A percentile compares a stretch with the other conserved stretches of the same genome.
These are phyloP conservation scores for Adenanthera pavonina DNA, from an alignment of 306 rosid species.

Conservation along the genomic window DNA sequence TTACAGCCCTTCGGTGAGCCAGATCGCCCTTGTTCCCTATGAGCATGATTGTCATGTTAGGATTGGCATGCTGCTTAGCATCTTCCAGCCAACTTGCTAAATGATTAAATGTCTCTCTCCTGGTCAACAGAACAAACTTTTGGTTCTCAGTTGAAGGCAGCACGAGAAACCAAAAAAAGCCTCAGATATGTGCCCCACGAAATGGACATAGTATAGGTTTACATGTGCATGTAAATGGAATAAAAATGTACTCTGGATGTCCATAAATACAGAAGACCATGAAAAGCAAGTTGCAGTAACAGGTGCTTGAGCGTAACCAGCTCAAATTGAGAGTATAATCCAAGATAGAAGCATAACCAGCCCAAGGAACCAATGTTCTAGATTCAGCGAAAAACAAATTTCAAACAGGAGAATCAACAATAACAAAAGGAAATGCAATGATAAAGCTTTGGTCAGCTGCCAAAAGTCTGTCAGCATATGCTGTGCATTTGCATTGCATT, in stretches of 20 bases:
- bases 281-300: not conserved
- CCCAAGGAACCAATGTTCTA: constrained; percentile 6
- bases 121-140: constrained; percentile 25
- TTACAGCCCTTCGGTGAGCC: constrained; percentile 71
- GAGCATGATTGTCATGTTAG: constrained; percentile 76
- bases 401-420: constrained; percentile 11
- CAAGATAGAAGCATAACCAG: not conserved
- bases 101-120: constrained; percentile 64
- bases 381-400: constrained; percentile 13
- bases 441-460: constrained; percentile 2
- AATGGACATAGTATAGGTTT: not conserved
- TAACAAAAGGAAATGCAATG: not conserved
- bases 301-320: not conserved
- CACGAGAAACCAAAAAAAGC: not conserved
- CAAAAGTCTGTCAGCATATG: not conserved
- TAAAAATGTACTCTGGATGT: not conserved
- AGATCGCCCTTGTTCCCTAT: constrained; percentile 76
- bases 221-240: not conserved
- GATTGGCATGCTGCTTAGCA: constrained; percentile 82
- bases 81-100: constrained; percentile 77
- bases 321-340: constrained; percentile 1
- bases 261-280: not conserved
- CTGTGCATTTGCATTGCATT: constrained; percentile 11
- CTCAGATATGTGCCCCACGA: not conserved
- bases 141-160: not conserved